Base-by-base conservation (phyloP, 257 asterid species). In the Solanum arcanum region DNA sequence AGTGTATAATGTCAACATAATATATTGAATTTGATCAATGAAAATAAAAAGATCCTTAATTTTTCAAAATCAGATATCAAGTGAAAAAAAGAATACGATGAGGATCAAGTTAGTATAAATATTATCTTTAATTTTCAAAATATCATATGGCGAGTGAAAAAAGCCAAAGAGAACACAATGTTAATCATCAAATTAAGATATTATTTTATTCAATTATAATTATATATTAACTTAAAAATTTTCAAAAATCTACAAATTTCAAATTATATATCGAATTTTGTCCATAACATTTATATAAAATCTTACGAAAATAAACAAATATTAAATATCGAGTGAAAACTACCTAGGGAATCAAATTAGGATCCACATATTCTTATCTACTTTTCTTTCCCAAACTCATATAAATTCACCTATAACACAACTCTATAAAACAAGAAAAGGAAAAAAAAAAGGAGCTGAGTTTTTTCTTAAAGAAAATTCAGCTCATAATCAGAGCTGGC, bases 401-500 rank as follows among this genome's bases (percentile, higher is more conserved):
- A 69, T 69, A 69, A 29, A 69, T 69, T 29, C 46, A 74, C 21
- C 1, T 60, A 76, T 1, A 8, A 3, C 59, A 12, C 33, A 75
- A 13, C 31, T 11, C 11, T 23, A 41, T 3, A 68, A 46, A 20
- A 13, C 33, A 64, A 64, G 31, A 25, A 64, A 12, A 64, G 31
- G 18, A 12, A 64, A 64, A 12, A 1, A 76, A 76, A 75, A 42
- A 77, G n/a, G 62, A 46, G 64, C 25, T 25, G 64, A 78, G 62
- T 78, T 78, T 46, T 31, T 31, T 70, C 3, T 5, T 1, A 35
- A 35, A 27, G 41, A 78, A 47, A 81, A 81, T 18, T 81, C 85
- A 81, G 84, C 42, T 80, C 84, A 80, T 47, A 18, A 21, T 80
- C 84, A 80, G 42, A 80, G 84, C 68, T 80, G 84, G 18, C 84